Percentiles rank a stretch among this genome's conserved stretches.
Evolutionary conservation across 1,139 yeast species (phyloP).

Genomic region (Suhomyces taliae): DNA sequence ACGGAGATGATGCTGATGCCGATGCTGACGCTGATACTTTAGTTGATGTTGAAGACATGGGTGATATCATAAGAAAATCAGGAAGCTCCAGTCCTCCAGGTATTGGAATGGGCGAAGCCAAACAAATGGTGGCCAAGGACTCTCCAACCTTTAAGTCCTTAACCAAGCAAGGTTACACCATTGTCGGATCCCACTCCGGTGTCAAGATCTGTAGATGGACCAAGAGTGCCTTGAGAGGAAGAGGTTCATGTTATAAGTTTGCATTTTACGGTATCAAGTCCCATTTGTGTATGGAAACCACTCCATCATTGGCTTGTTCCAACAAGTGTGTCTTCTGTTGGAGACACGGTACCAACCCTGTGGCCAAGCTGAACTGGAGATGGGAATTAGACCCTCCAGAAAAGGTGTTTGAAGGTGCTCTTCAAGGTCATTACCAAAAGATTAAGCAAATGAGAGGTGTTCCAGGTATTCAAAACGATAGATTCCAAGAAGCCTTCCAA

Average conservation of each 20-base stretch:
- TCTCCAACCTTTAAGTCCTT: slow-evolving; percentile 88
- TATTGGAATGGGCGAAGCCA: slow-evolving; percentile 36
- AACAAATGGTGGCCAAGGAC: slow-evolving; percentile 86
- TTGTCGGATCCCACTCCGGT: slow-evolving; percentile 94
- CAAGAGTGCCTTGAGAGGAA: slow-evolving; percentile 86
- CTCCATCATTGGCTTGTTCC: slow-evolving; percentile 91
- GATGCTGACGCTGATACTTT: slow-evolving; percentile 38
- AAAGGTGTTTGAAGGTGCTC: slow-evolving; percentile 77
- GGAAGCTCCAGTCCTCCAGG: slow-evolving; percentile 17
- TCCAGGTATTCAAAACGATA: slow-evolving; percentile 87
- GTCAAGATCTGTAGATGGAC: slow-evolving; percentile 97
- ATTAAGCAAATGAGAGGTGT: slow-evolving; percentile 95
- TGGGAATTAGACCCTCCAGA: slow-evolving; percentile 95
- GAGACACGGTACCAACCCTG: slow-evolving; percentile 98
- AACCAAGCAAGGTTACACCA: slow-evolving; percentile 90
- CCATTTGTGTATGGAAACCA: slow-evolving; percentile 93
- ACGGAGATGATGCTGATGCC: slow-evolving; percentile 51
- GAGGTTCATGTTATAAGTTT: slow-evolving; percentile 92
- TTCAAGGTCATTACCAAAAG: slow-evolving; percentile 85
- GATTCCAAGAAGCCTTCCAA: slow-evolving; percentile 87
- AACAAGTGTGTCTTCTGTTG: slow-evolving; percentile 96
- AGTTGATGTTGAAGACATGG: slow-evolving; percentile 88
- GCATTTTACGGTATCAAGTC: slow-evolving; percentile 90
- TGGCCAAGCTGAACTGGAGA: slow-evolving; percentile 88
- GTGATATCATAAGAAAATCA: slow-evolving; percentile 50